Conservation (phyloP, 2,329 filamentous ascomycete genomes). For the Fusarium stilboides region DNA sequence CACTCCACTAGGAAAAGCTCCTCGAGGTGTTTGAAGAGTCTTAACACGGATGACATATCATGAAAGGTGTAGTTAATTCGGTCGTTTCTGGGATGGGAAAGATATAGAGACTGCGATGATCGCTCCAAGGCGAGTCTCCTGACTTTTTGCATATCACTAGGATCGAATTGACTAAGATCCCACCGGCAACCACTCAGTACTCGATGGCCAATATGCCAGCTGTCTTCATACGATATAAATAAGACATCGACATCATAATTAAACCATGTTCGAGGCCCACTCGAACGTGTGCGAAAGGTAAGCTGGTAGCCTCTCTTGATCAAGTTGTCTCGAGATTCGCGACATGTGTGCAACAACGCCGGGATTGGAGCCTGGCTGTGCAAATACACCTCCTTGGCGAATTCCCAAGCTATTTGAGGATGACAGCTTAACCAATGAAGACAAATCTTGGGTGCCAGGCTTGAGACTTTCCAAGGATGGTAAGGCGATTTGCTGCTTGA, state of each 20-base stretch:
- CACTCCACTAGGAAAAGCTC: constrained; percentile 3
- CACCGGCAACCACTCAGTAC: background rate
- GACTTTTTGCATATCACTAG: background rate
- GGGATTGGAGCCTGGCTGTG: background rate
- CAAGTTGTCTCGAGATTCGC: background rate
- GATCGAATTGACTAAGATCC: background rate
- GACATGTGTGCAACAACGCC: background rate
- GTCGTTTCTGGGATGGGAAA: background rate
- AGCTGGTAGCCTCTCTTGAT: background rate
- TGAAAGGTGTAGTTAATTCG: accelerated
- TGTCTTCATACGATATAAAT: background rate
- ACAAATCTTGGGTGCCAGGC: background rate
- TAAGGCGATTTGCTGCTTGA: background rate
- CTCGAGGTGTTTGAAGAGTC: background rate
- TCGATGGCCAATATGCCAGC: accelerated
- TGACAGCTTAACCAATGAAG: background rate
- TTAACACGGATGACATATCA: accelerated
- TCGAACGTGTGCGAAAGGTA: background rate
- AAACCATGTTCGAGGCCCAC: background rate
- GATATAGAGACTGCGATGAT: background rate
- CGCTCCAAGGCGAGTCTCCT: background rate
- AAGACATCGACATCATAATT: too few relatives aligned
- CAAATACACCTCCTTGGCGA: accelerated
- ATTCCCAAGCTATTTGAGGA: background rate
- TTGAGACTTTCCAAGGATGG: background rate